These are phyloP conservation scores for Dacryopinax primogenitus DNA, from an alignment of 768 basidiomycete species.

Conservation along the genomic window DNA sequence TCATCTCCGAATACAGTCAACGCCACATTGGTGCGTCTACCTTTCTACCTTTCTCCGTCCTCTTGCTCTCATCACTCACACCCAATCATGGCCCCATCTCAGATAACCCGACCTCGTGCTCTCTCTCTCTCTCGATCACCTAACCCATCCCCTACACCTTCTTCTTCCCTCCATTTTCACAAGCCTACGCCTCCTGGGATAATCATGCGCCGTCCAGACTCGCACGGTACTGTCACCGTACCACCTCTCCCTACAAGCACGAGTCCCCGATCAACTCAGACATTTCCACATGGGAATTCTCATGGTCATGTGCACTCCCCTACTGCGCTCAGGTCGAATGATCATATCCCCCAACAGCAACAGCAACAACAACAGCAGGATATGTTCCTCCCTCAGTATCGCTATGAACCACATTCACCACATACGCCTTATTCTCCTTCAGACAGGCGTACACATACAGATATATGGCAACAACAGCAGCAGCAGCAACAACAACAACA, in stretches of 20 bases:
- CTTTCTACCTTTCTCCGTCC: no score
- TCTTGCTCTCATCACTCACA: no score
- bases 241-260: no score
- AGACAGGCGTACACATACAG: background rate
- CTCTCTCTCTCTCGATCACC: no score
- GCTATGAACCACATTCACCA: background rate
- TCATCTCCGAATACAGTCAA: no score
- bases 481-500: background rate
- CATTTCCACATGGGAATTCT: background rate
- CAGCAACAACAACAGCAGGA: background rate
- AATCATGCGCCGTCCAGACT: slow-evolving; percentile 5
- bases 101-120: no score
- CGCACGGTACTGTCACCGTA: no score
- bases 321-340: background rate
- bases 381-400: background rate
- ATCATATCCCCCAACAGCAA: background rate
- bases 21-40: no score
- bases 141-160: no score
- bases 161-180: background rate
- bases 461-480: background rate
- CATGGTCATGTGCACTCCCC: no score
- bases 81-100: no score
- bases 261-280: background rate
- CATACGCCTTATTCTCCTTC: background rate
- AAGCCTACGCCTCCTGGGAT: background rate